These are phyloP conservation scores for Taphrina confusa DNA, from an alignment of 1,139 yeast species.

Conservation along the genomic window DNA sequence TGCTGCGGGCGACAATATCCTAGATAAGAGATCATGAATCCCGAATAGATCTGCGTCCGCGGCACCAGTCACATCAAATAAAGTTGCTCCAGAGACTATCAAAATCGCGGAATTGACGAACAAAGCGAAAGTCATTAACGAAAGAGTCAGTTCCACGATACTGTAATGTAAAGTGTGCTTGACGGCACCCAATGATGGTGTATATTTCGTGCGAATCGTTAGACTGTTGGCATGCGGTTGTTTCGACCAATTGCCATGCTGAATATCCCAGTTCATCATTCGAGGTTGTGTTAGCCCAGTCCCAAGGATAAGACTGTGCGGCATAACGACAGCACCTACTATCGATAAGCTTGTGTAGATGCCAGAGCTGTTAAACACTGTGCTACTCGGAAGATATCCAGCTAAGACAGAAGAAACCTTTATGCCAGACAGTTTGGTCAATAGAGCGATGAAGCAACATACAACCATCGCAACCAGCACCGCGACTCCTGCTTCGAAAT, in stretches of 20 bases:
- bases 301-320: slow-evolving; percentile 88
- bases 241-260: slow-evolving; percentile 47
- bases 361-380: slow-evolving; percentile 76
- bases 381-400: slow-evolving; percentile 72
- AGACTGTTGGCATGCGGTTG: slow-evolving; percentile 38
- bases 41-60: slow-evolving; percentile 85
- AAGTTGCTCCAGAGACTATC: slow-evolving; percentile 81
- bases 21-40: slow-evolving; percentile 70
- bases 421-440: slow-evolving; percentile 58
- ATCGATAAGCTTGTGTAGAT: slow-evolving; percentile 84
- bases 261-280: slow-evolving; percentile 73
- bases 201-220: slow-evolving; percentile 49
- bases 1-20: slow-evolving; percentile 82
- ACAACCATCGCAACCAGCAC: slow-evolving; percentile 78
- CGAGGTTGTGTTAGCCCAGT: slow-evolving; percentile 92
- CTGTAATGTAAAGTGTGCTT: slow-evolving; percentile 69
- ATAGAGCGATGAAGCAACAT: slow-evolving; percentile 77
- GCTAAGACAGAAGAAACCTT: slow-evolving; percentile 55
- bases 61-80: slow-evolving; percentile 68
- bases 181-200: slow-evolving; percentile 73
- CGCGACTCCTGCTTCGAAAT: slow-evolving; percentile 81
- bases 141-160: slow-evolving; percentile 71
- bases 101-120: slow-evolving; percentile 83
- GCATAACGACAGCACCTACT: slow-evolving; percentile 97
- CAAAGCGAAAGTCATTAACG: slow-evolving; percentile 75